phyloP scores from a whole-genome alignment of 2,329 filamentous ascomycete species.

The Niveomyces coronatus region DNA sequence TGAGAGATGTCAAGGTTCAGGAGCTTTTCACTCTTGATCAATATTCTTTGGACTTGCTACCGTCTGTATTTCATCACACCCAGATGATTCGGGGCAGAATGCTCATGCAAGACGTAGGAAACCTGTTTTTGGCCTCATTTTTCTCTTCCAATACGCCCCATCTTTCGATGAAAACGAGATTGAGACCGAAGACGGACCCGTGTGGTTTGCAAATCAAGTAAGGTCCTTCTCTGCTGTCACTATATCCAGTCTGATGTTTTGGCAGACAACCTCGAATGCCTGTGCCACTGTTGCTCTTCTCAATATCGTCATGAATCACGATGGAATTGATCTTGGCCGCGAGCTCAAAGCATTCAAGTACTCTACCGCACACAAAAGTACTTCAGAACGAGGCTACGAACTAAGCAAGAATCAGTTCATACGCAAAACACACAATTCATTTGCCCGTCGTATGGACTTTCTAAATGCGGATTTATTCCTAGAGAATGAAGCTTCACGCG shows the following conservation, averaged over 20 bases:
- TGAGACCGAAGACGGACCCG: conserved; percentile 41
- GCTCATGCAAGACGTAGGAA: conserved; percentile 38
- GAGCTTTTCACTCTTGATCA: conserved; percentile 69
- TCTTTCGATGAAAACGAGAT: conserved; percentile 41
- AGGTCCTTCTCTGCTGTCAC: conserved; percentile 9
- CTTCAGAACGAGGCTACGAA: conserved; percentile 64
- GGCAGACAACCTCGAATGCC: conserved; percentile 66
- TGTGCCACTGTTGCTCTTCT: conserved; percentile 89
- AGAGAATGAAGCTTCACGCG: conserved; percentile 40
- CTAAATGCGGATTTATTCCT: conserved; percentile 59
- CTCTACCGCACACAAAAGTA: conserved; percentile 56
- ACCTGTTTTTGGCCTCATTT: conserved; percentile 77
- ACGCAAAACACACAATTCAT: conserved; percentile 77
- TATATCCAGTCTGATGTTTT: not conserved
- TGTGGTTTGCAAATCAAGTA: conserved; percentile 96
- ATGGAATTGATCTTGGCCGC: conserved; percentile 56
- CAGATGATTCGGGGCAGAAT: not conserved
- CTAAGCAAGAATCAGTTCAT: conserved; percentile 69
- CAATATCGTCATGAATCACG: conserved; percentile 85
- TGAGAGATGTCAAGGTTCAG: conserved; percentile 60
- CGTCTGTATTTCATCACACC: conserved; percentile 32
- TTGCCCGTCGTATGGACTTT: conserved; percentile 69
- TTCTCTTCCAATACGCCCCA: conserved; percentile 65
- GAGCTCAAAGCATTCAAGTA: conserved; percentile 63
- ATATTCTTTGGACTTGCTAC: conserved; percentile 49